A percentile compares a stretch with the other conserved stretches of the same genome.
These are phyloP conservation scores for Coccomyxa sp. DNA, from an alignment of 139 green algal species.

Conservation along the genomic window DNA sequence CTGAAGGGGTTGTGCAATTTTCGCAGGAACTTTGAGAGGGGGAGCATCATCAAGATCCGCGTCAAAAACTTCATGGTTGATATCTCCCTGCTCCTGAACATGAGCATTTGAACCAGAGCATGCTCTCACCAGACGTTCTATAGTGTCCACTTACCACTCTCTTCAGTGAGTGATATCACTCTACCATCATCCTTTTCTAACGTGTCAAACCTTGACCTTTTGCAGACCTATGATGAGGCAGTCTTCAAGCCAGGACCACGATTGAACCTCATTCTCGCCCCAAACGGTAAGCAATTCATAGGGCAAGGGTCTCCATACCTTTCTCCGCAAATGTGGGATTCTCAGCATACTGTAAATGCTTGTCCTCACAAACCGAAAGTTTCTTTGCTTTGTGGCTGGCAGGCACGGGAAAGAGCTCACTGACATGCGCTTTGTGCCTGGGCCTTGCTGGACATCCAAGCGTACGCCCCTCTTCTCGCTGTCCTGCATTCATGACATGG, in stretches of 20 bases:
- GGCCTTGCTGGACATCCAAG: conserved; percentile 65
- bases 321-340: neutral
- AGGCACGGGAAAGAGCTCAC: conserved; percentile 88
- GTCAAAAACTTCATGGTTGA: neutral
- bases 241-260: conserved; percentile 64
- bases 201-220: neutral
- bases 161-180: neutral
- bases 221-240: conserved; percentile 71
- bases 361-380: neutral
- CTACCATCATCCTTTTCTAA: neutral
- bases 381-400: conserved; percentile 2
- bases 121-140: too few species aligned
- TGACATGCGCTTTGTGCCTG: conserved; percentile 89
- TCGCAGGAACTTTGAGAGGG: neutral
- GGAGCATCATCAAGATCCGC: conserved; percentile 2
- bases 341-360: neutral
- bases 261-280: conserved; percentile 93
- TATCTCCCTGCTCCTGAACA: neutral
- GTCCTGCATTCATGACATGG: neutral
- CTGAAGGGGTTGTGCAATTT: neutral
- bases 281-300: conserved; percentile 70
- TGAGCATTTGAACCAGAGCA: too few species aligned
- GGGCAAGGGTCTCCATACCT: neutral
- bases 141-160: neutral
- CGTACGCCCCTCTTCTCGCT: conserved; percentile 7